These are phyloP conservation scores for Trichoderma polysporum DNA, from an alignment of 2,329 filamentous ascomycete genomes.

Conservation along the genomic window DNA sequence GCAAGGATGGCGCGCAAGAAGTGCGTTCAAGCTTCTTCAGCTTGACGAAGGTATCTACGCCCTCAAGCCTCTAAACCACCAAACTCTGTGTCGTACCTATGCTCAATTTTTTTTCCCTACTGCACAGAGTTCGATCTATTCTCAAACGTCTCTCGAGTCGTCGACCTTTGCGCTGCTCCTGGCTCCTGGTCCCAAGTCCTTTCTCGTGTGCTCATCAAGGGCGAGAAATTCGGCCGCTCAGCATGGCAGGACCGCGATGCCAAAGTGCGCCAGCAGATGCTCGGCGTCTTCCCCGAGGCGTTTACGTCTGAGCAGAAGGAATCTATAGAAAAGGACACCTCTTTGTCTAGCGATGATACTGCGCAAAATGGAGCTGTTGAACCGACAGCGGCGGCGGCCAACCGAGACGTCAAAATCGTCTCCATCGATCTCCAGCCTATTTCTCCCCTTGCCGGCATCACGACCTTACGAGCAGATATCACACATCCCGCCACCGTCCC, in stretches of 20 bases:
- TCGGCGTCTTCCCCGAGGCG: constrained; percentile 45
- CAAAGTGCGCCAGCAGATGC: constrained; percentile 60
- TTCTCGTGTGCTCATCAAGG: constrained; percentile 88
- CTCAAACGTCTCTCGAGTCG: constrained; percentile 82
- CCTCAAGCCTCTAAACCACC: too few relatives aligned
- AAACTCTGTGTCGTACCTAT: neutral
- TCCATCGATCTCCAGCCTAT: constrained; percentile 96
- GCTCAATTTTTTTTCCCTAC: neutral
- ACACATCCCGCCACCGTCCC: constrained; percentile 95
- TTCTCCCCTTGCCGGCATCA: constrained; percentile 88
- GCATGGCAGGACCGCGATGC: constrained; percentile 86
- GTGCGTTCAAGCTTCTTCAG: constrained; percentile 95
- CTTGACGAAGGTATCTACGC: constrained; percentile 68
- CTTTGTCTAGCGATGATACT: neutral
- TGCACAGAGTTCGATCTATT: constrained; percentile 84
- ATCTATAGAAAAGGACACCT: constrained; percentile 18
- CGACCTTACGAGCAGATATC: constrained; percentile 90
- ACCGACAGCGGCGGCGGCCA: constrained; percentile 44
- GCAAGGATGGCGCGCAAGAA: constrained; percentile 95
- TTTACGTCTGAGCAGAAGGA: constrained; percentile 26
- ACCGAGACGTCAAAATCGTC: constrained; percentile 85
- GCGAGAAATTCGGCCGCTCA: constrained; percentile 81
- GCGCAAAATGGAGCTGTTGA: constrained; percentile 30
- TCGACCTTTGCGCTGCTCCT: constrained; percentile 92
- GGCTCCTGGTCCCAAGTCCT: constrained; percentile 98